Conservation (phyloP, 345 rosid genomes). For the Psidium guajava region DNA sequence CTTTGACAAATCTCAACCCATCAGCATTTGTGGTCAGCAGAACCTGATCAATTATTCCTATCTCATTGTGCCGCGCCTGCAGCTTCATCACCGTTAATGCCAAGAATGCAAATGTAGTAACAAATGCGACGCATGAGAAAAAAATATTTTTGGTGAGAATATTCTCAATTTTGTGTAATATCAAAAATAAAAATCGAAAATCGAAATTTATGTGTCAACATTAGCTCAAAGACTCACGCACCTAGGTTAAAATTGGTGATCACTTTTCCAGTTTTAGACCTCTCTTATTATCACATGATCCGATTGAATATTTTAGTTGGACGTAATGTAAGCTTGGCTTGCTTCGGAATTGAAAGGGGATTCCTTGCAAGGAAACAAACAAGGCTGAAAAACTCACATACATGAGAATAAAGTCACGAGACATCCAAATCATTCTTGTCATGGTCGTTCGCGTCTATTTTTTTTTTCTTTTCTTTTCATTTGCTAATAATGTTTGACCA, state of each 20-base stretch:
- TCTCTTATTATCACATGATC: not conserved
- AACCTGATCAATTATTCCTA: conserved; percentile 29
- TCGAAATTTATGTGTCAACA: too few relatives aligned
- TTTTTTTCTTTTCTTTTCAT: not conserved
- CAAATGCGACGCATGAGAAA: too few relatives aligned
- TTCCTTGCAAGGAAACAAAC: not conserved
- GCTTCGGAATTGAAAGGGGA: not conserved
- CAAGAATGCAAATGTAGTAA: too few relatives aligned
- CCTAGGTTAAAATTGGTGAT: not conserved
- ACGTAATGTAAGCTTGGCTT: not conserved
- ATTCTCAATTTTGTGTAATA: too few relatives aligned
- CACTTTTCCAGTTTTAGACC: not conserved
- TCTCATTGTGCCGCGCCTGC: too few relatives aligned
- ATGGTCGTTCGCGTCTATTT: not conserved
- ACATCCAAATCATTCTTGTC: not conserved
- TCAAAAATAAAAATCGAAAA: too few relatives aligned
- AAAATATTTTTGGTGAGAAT: too few relatives aligned
- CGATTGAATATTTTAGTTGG: not conserved
- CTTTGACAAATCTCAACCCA: conserved; percentile 97
- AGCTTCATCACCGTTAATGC: too few relatives aligned
- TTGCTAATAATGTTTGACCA: not conserved
- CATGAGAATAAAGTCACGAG: not conserved
- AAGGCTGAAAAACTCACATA: not conserved
- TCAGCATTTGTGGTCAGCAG: conserved; percentile 94
- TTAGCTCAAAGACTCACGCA: not conserved